phyloP scores from a whole-genome alignment of 2,329 filamentous ascomycete species.

The Cladosporium austrohemisphaericum region DNA sequence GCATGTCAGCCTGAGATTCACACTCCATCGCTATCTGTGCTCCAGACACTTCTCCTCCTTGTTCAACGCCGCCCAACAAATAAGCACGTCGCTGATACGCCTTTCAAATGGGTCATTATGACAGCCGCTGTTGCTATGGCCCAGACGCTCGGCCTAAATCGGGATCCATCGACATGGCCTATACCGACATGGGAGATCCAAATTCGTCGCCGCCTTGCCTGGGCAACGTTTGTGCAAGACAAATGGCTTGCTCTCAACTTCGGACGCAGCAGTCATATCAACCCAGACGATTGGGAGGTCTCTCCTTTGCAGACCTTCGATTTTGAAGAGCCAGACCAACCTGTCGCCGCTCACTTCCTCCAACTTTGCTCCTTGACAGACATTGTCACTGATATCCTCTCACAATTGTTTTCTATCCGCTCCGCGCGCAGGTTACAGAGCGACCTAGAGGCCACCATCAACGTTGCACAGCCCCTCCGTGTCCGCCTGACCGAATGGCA shows the following conservation, averaged over 20 bases:
- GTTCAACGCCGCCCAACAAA: conserved; percentile 33
- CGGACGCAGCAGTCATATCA: conserved; percentile 55
- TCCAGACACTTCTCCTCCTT: conserved; percentile 32
- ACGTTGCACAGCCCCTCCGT: conserved; percentile 48
- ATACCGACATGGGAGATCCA: conserved; percentile 62
- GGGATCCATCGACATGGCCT: conserved; percentile 60
- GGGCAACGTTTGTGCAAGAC: conserved; percentile 64
- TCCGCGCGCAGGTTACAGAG: conserved; percentile 42
- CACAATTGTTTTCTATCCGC: conserved; percentile 34
- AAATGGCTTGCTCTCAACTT: conserved; percentile 58
- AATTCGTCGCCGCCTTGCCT: conserved; percentile 58
- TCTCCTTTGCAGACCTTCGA: conserved; percentile 43
- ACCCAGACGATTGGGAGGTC: conserved; percentile 54
- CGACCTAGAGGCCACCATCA: conserved; percentile 40
- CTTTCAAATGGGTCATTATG: conserved; percentile 35
- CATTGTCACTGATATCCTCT: conserved; percentile 51
- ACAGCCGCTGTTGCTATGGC: conserved; percentile 48
- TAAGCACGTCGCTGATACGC: conserved; percentile 33
- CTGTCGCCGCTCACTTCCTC: conserved; percentile 41
- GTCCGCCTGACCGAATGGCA: conserved; percentile 50
- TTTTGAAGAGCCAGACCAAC: conserved; percentile 35
- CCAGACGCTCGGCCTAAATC: conserved; percentile 57
- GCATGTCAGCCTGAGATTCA: conserved; percentile 30
- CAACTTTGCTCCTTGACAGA: conserved; percentile 50
- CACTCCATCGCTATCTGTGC: conserved; percentile 30